Percentiles rank a stretch among this genome's conserved stretches.
Evolutionary conservation across 1,284 basidiomycete species (phyloP).

Genomic region (Cutaneotrichosporon sp.): DNA sequence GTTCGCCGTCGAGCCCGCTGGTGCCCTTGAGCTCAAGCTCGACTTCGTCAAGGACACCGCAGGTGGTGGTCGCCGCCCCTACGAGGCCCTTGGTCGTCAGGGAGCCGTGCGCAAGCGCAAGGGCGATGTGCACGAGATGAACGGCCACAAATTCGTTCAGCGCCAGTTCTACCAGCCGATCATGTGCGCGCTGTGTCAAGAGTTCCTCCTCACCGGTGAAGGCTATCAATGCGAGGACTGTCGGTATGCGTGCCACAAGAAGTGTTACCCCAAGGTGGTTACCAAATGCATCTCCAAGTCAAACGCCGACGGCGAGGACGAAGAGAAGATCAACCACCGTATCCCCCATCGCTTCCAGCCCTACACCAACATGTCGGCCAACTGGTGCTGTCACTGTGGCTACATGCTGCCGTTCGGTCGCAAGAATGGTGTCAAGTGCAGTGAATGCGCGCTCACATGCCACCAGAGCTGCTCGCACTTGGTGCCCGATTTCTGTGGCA

Average conservation of each 20-base stretch:
- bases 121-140: slow-evolving; percentile 98
- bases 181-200: slow-evolving; percentile 95
- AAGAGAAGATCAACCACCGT: slow-evolving; percentile 98
- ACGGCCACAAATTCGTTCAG: slow-evolving; percentile 97
- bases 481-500: slow-evolving; percentile 98
- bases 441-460: slow-evolving; percentile 92
- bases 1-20: slow-evolving; percentile 98
- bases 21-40: slow-evolving; percentile 75
- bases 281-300: slow-evolving; percentile 99
- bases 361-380: slow-evolving; percentile 93
- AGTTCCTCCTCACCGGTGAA: slow-evolving; percentile 93
- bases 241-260: slow-evolving; percentile 97
- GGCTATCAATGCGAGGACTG: slow-evolving; percentile 99
- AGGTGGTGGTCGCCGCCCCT: slow-evolving; percentile 65
- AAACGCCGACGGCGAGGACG: slow-evolving; percentile 87
- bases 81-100: slow-evolving; percentile 95
- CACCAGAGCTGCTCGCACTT: slow-evolving; percentile 97
- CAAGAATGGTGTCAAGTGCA: slow-evolving; percentile 92
- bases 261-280: slow-evolving; percentile 97
- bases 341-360: slow-evolving; percentile 98
- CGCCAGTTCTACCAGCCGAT: slow-evolving; percentile 98
- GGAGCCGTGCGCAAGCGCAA: slow-evolving; percentile 97
- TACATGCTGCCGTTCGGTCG: slow-evolving; percentile 95
- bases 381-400: slow-evolving; percentile 99
- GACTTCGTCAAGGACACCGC: slow-evolving; percentile 98